Evolutionary conservation across 139 green algal genomes (phyloP).

Genomic region (Yamagishiella unicocca): DNA sequence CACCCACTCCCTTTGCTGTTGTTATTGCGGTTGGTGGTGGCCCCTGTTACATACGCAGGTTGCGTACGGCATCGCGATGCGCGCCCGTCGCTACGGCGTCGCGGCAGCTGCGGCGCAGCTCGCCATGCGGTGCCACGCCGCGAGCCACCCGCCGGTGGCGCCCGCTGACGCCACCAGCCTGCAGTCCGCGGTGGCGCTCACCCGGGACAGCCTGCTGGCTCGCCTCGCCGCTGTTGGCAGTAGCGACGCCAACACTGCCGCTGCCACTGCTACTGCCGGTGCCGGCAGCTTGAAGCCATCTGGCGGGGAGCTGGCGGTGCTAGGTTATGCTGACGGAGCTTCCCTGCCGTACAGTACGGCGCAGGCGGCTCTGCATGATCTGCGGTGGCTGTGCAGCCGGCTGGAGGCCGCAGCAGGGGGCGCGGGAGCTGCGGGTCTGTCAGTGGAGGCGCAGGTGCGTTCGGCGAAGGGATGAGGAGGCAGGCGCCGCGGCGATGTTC

Average conservation of each 20-base stretch:
- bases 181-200: not conserved
- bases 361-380: constrained; percentile 1
- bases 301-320: too few species aligned
- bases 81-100: constrained; percentile 4
- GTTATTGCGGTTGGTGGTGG: too few species aligned
- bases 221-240: too few species aligned
- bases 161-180: not conserved
- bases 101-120: constrained; percentile 1
- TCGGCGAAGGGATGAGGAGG: too few species aligned
- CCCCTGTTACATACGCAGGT: constrained; percentile 8
- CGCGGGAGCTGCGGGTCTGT: not conserved
- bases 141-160: too few species aligned
- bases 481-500: too few species aligned
- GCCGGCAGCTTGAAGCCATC: too few species aligned
- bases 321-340: too few species aligned
- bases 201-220: not conserved
- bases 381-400: constrained; percentile 22
- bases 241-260: too few species aligned
- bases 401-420: not conserved
- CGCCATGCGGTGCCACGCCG: not conserved
- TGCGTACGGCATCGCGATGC: constrained; percentile 27
- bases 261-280: too few species aligned
- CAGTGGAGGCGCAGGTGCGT: not conserved
- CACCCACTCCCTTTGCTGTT: too few species aligned
- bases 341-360: not conserved